Evolutionary conservation across 768 basidiomycete genomes (phyloP), one percentile per base, ranked within the genome.

Genomic region (Mycena rebaudengoi): DNA sequence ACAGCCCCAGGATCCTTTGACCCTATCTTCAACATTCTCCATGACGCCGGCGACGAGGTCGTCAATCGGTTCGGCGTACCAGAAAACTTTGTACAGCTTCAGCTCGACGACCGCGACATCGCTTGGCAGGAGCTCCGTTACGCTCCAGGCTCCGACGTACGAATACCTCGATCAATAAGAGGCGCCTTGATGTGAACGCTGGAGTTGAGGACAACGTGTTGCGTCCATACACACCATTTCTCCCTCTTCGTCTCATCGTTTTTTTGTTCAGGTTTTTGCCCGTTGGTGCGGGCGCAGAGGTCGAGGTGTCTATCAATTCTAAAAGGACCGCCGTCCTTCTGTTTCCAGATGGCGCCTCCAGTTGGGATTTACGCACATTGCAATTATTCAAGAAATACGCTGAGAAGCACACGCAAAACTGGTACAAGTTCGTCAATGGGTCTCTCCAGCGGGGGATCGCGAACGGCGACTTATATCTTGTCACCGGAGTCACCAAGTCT

Each of bases 351-450:
- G 52, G 52, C 28, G 52, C 52, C 7, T 54, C 52, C 7, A 25
- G 37, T 16, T 54, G 52, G 52, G 52, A 54, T 40, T 7, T 54
- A 4, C 23, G 20, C 7, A 5, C 13, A 16, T 29, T 41, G 39
- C 21, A 40, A 6, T 7, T n/a, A 54, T 54, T 54, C 37, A 39
- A 30, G 37, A 25, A 54, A 2, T 54, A 54, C 25, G 52, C 52
- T 10, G 28, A 5, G 25, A 54, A 54, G n/a, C 21, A 54, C 16
- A 30, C 48, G 26, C 30, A 11, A 5, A 43, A 26, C 12, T 65
- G 63, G 63, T 65, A 65, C 46, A 25, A 60, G 30, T 60, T 60
- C 39, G 52, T 54, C 39, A 54, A 54, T 29, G 25, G 13, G 5
- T 7, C 33, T n/a, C 40, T 54, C 12, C 12, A n/a, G 5, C 11